Evolutionary conservation across 2,329 filamentous ascomycete species (phyloP).

Genomic region (Fusarium devonianum): DNA sequence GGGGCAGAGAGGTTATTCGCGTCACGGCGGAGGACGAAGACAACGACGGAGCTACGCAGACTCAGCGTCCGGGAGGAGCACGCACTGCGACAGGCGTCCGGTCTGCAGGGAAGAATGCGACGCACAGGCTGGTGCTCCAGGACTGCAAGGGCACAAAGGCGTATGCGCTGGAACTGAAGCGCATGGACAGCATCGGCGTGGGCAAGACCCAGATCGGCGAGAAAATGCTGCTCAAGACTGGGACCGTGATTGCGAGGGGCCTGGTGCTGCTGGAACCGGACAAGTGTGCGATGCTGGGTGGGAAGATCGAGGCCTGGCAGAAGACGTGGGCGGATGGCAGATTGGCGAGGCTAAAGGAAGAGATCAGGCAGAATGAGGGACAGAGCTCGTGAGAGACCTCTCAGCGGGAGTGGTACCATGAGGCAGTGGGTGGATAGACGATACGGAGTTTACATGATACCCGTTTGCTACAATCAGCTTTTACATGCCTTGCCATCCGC

Average conservation of each 20-base stretch:
- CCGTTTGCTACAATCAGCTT: slow-evolving; percentile 17
- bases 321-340: slow-evolving; percentile 76
- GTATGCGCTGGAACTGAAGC: slow-evolving; percentile 75
- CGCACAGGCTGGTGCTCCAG: slow-evolving; percentile 83
- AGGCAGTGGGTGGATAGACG: background rate
- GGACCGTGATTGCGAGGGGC: slow-evolving; percentile 74
- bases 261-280: slow-evolving; percentile 78
- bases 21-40: slow-evolving; percentile 58
- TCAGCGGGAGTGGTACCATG: slow-evolving; percentile 1
- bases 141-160: slow-evolving; percentile 75
- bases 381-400: slow-evolving; percentile 3
- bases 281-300: slow-evolving; percentile 77
- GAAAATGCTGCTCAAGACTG: slow-evolving; percentile 77
- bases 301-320: slow-evolving; percentile 84
- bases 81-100: slow-evolving; percentile 25
- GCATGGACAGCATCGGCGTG: slow-evolving; percentile 70
- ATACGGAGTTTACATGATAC: slow-evolving; percentile 29
- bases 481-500: background rate
- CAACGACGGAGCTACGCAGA: slow-evolving; percentile 50
- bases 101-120: slow-evolving; percentile 55
- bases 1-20: slow-evolving; percentile 83
- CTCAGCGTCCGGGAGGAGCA: slow-evolving; percentile 16
- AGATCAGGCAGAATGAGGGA: slow-evolving; percentile 52
- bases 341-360: slow-evolving; percentile 72
- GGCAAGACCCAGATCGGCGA: slow-evolving; percentile 75